These are phyloP conservation scores for Penicillium fuscoglaucum DNA, from an alignment of 2,329 filamentous ascomycete species.

Conservation along the genomic window DNA sequence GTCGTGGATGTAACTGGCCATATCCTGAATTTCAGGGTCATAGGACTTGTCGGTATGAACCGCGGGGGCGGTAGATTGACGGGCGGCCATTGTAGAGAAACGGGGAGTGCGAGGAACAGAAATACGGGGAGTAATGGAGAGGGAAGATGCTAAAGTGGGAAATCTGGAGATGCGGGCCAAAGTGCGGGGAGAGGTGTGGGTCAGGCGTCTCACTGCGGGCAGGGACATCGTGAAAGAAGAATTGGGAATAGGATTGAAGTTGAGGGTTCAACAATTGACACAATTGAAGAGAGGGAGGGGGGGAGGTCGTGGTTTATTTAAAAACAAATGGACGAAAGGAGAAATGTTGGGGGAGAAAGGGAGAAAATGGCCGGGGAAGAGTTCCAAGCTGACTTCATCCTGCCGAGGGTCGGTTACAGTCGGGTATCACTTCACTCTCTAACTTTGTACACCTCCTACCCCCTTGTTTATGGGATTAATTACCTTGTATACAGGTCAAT, in stretches of 20 bases:
- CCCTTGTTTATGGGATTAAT: not conserved
- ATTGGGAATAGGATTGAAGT: slow-evolving; percentile 29
- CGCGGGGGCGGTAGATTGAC: slow-evolving; percentile 41
- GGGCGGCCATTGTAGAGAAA: slow-evolving; percentile 48
- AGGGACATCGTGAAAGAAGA: slow-evolving; percentile 42
- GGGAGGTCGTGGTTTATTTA: slow-evolving; percentile 13
- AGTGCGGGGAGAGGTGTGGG: slow-evolving; percentile 44
- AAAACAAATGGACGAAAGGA: slow-evolving; percentile 11
- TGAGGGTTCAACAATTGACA: not conserved
- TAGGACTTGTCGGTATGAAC: slow-evolving; percentile 58
- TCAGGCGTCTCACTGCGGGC: slow-evolving; percentile 45
- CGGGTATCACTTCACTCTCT: slow-evolving; percentile 13
- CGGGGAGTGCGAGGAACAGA: slow-evolving; percentile 26
- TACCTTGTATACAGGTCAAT: not conserved
- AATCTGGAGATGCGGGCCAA: slow-evolving; percentile 48
- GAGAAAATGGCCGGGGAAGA: slow-evolving; percentile 10
- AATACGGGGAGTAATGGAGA: slow-evolving; percentile 21
- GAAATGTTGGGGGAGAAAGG: slow-evolving; percentile 11
- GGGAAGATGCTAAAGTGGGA: slow-evolving; percentile 27
- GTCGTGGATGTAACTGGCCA: slow-evolving; percentile 92
- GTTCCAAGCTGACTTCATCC: slow-evolving; percentile 25
- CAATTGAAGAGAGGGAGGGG: not conserved
- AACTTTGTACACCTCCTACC: not conserved
- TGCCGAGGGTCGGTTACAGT: slow-evolving; percentile 31
- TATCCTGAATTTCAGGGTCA: slow-evolving; percentile 91